Evolutionary conservation across 108 stramenopile species (phyloP).

Genomic region (Stephanodiscus minutulus): DNA sequence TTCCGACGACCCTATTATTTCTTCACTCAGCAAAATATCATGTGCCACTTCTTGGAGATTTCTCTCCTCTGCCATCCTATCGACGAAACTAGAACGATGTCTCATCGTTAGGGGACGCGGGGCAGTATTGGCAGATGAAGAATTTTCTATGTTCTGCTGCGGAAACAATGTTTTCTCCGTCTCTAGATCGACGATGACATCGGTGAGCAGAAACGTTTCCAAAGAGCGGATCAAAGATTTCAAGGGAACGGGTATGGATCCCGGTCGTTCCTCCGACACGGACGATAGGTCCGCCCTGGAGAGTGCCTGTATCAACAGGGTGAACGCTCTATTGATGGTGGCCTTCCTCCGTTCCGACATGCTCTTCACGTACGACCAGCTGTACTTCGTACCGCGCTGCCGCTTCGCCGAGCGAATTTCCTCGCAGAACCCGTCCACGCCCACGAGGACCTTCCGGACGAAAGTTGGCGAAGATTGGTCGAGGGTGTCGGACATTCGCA

Average conservation of each 20-base stretch:
- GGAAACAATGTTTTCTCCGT: neutral
- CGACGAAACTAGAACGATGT: constrained; percentile 16
- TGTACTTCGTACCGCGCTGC: constrained; percentile 37
- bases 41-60: neutral
- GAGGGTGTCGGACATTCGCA: neutral
- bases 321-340: constrained; percentile 34
- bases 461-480: constrained; percentile 13
- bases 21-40: constrained; percentile 12
- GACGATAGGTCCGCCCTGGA: neutral
- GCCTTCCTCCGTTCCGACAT: constrained; percentile 29
- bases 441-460: constrained; percentile 15
- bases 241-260: constrained; percentile 24
- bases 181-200: constrained; percentile 23
- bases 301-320: constrained; percentile 15
- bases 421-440: constrained; percentile 43
- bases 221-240: constrained; percentile 17
- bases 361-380: constrained; percentile 23
- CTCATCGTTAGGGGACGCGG: constrained; percentile 10
- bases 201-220: constrained; percentile 38
- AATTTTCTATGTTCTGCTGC: no score
- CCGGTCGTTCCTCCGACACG: neutral
- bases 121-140: neutral
- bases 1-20: neutral
- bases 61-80: constrained; percentile 19
- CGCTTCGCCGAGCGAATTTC: constrained; percentile 34